Evolutionary conservation across 2,329 filamentous ascomycete species (phyloP), one percentile per base, ranked within the genome.

Genomic region (Aspergillus ustus): DNA sequence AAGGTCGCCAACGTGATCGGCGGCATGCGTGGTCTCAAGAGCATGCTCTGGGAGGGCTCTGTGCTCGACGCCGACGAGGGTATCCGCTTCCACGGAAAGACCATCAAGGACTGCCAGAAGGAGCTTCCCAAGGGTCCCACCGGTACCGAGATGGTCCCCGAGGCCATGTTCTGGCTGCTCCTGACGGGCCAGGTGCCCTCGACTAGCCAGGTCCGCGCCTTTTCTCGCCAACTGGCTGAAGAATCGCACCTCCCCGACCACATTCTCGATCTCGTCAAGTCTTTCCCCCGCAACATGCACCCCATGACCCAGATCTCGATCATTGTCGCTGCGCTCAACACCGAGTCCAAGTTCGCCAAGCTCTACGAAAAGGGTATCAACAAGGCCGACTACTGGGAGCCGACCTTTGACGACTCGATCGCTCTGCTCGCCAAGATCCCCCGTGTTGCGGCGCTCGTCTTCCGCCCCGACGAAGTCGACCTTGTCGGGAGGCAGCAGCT

Each of bases 91-190:
- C 95, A 98, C 78, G 95, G 95, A 76, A 91, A 90, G 73, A 97
- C 93, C 66, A 99, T 99, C 84, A 96, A 96, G 82, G 94, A 99
- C 76, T 99, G 95, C 83, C 95, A 98, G 77, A 87, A 89, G 69
- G 90, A 93, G 78, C 88, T 98, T 17, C 93, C 95, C 76, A 98
- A 97, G 84, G 95, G 94, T 69, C 92, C 86, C 62, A 87, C 91
- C 2, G 77, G 94, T 72, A 96, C 92, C 6, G 94, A 98, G 82
- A 99, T 98, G 95, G 87, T 98, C 13, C 95, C 95, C 52, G 95
- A 99, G 81, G 89, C 94, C 78, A 99, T 99, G 95, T 99, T 99
- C 85, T 99, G 95, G 95, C 88, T 98, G 46, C 88, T 99, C 54
- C 84, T 99, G 70, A 99, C 95, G 9, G 95, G 95, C 62, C 86